Evolutionary conservation across 768 basidiomycete species (phyloP).

Genomic region (Lactarius quietus): DNA sequence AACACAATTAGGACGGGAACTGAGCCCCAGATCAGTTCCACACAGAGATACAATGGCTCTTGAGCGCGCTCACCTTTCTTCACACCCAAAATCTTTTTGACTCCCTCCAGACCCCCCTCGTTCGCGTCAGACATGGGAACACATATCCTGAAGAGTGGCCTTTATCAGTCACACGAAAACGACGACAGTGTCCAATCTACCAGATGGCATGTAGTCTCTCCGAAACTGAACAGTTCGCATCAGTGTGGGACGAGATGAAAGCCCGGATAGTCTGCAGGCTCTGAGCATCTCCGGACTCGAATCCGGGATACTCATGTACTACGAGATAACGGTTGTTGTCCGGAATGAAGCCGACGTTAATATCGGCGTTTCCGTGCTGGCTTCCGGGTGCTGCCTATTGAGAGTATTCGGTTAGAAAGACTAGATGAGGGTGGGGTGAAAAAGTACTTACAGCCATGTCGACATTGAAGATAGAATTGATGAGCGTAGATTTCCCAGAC

Average conservation of each 20-base stretch:
- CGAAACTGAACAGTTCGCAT: neutral
- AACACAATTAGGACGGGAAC: too few species aligned
- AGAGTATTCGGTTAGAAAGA: neutral
- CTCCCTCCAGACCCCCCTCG: neutral
- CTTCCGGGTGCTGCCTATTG: neutral
- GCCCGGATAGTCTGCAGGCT: neutral
- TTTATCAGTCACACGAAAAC: too few species aligned
- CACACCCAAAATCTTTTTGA: neutral
- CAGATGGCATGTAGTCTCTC: too few species aligned
- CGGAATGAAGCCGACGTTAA: neutral
- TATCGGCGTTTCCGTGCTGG: neutral
- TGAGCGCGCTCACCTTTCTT: conserved; percentile 1
- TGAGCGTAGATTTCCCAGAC: conserved; percentile 18
- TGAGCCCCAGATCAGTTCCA: too few species aligned
- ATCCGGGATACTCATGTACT: conserved; percentile 2
- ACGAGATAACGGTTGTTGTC: neutral
- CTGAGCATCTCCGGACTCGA: too few species aligned
- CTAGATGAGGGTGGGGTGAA: neutral
- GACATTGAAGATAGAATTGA: conserved; percentile 1
- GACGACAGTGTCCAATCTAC: too few species aligned
- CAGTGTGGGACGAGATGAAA: neutral
- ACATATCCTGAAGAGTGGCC: too few species aligned
- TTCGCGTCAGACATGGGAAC: too few species aligned
- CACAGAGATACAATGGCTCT: neutral
- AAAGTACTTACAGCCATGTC: conserved; percentile 5